Evolutionary conservation across 2,329 filamentous ascomycete species (phyloP), one percentile per base, ranked within the genome.

Genomic region (Annulohypoxylon truncatum): DNA sequence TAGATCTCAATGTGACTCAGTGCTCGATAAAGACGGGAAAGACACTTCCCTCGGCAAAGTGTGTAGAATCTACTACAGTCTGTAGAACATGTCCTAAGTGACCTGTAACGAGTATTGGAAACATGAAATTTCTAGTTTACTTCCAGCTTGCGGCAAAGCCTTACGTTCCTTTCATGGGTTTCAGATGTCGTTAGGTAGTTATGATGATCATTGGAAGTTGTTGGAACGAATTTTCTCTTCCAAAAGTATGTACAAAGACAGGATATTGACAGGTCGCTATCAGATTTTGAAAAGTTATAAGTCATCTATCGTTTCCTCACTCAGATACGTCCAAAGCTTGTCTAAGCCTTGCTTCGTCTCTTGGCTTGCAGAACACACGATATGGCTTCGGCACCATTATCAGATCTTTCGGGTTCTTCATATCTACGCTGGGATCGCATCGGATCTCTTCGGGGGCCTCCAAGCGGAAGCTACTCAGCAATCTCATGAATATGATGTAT

Each of bases 401-500:
- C 38, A 76, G 29, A 51, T 76, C 74, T 13, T 66, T 73, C 1
- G 74, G 67, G 15, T 73, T 72, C n/a, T 64, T 68, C 71, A 74
- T 74, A 24, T 75, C 74, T n/a, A 61, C 64, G 8, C 66, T 67
- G 18, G 74, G 74, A 22, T 75, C 70, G 28, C 74, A 75, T 38
- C 64, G 56, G 35, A 75, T 72, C 22, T 67, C 55, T 26, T 61
- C 64, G 3, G 33, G 26, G 4, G 71, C 46, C n/a, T 73, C 69
- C 12, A 76, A 56, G 10, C 70, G 70, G 48, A 76, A 75, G 46
- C 71, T 75, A 33, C 59, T 53, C 18, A 76, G 44, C 28, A 75
- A 42, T 15, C 73, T 67, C 74, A 76, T 76, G 62, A 75, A 72
- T 10, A 76, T 74, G 38, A 75, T 66, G 40, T 76, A 76, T 10